Evolutionary conservation across 208 protist genomes (phyloP).

Genomic region (Phytomonas serpens): DNA sequence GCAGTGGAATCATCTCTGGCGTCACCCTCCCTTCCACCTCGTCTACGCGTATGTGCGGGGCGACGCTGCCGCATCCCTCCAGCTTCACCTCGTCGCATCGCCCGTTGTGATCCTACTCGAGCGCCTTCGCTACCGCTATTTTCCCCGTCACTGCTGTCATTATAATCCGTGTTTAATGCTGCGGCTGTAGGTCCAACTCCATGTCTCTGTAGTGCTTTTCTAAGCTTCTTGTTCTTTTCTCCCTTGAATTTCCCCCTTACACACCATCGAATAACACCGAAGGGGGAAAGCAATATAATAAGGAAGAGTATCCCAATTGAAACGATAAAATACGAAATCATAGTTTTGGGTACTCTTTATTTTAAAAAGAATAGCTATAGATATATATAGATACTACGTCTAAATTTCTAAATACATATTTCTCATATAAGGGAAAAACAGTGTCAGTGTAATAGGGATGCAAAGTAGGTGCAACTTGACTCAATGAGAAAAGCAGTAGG

Average conservation of each 20-base stretch:
- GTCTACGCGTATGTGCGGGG: neutral
- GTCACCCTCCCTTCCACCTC: neutral
- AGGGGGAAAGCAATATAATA: neutral
- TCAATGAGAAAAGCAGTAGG: neutral
- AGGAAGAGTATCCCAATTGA: neutral
- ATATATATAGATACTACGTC: neutral
- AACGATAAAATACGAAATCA: neutral
- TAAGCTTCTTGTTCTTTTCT: no score
- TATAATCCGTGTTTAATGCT: neutral
- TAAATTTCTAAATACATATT: neutral
- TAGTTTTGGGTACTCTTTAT: neutral
- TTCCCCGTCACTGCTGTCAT: neutral
- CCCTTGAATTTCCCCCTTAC: neutral
- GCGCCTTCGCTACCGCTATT: neutral
- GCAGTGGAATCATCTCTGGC: no score
- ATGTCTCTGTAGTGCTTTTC: no score
- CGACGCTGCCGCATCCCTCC: neutral
- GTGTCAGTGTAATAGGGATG: neutral
- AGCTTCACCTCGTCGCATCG: neutral
- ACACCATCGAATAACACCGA: neutral
- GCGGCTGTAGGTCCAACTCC: no score
- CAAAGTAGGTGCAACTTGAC: neutral
- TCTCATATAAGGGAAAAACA: neutral
- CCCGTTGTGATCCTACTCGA: neutral
- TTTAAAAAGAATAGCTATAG: conserved; percentile 9